These are phyloP conservation scores for Cryptococcus depauperatus DNA, from an alignment of 1,284 basidiomycete species.

Conservation along the genomic window DNA sequence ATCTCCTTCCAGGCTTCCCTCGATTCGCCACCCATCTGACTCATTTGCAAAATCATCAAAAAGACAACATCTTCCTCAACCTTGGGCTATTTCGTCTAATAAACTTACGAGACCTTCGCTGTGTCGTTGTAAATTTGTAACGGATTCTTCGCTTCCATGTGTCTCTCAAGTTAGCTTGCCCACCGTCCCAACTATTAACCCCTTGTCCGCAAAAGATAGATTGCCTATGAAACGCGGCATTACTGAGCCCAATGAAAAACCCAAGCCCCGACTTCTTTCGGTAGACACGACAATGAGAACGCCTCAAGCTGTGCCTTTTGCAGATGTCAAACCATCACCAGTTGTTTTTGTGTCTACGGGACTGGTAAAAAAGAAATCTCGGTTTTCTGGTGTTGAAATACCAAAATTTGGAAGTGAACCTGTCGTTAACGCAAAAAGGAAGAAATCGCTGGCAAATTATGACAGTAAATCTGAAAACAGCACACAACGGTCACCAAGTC, in stretches of 20 bases:
- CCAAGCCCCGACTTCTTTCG: conserved; percentile 7
- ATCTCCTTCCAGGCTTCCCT: conserved; percentile 15
- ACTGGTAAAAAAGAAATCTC: conserved; percentile 41
- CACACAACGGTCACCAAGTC: conserved; percentile 10
- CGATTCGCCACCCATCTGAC: not conserved
- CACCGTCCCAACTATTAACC: not conserved
- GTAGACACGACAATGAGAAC: conserved; percentile 18
- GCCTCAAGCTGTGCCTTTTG: conserved; percentile 32
- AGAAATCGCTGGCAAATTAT: conserved; percentile 7
- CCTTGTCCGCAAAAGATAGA: conserved; percentile 4
- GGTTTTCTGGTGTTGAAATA: conserved; percentile 19
- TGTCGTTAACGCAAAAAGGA: conserved; percentile 9
- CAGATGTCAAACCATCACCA: conserved; percentile 38
- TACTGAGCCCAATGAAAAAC: conserved; percentile 23
- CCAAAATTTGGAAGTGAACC: conserved; percentile 28
- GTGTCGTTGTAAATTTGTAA: conserved; percentile 1
- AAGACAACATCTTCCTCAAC: not conserved
- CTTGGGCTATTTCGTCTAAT: not conserved
- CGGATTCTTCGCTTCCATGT: not conserved
- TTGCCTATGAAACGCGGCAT: conserved; percentile 28
- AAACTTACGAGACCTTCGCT: conserved; percentile 1
- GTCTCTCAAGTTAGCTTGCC: not conserved
- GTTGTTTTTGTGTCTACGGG: conserved; percentile 43
- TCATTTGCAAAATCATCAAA: not conserved
- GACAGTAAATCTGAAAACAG: not conserved